Evolutionary conservation across 2,329 filamentous ascomycete species (phyloP).

Genomic region (Thermoascus crustaceus): DNA sequence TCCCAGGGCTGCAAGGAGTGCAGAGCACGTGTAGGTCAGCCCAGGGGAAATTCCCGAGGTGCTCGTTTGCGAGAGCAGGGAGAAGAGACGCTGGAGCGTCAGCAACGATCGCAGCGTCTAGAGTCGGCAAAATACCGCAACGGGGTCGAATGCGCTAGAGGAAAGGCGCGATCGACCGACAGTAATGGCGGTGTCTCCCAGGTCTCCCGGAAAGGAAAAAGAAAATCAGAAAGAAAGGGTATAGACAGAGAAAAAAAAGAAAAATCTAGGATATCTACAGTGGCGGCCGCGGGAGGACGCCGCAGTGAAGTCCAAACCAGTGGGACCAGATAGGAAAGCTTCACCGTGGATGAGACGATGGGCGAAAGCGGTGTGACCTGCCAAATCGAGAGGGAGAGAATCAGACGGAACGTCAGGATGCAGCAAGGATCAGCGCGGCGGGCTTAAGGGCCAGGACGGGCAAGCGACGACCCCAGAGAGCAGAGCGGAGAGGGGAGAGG

Average conservation of each 20-base stretch:
- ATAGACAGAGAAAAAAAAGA: neutral
- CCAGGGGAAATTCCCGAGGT: neutral
- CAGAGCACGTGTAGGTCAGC: neutral
- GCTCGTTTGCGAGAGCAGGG: neutral
- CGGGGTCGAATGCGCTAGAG: too few species aligned
- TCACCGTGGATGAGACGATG: neutral
- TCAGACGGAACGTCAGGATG: neutral
- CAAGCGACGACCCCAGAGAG: too few species aligned
- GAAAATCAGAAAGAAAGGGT: too few species aligned
- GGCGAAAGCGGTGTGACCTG: slow-evolving; percentile 1
- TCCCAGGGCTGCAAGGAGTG: neutral
- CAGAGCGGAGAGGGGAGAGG: too few species aligned
- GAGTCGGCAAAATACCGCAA: too few species aligned
- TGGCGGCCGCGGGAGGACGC: neutral
- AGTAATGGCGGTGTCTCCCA: too few species aligned
- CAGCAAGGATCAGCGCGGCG: neutral
- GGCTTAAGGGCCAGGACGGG: too few species aligned
- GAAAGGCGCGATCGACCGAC: too few species aligned
- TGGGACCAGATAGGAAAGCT: neutral
- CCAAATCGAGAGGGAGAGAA: neutral
- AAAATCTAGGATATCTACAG: neutral
- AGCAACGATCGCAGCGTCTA: too few species aligned
- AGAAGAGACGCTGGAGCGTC: neutral
- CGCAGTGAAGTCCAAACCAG: neutral
- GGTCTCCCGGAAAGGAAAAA: too few species aligned